Conservation (phyloP, 495 filamentous ascomycete genomes). For the Aspergillus heteromorphus region DNA sequence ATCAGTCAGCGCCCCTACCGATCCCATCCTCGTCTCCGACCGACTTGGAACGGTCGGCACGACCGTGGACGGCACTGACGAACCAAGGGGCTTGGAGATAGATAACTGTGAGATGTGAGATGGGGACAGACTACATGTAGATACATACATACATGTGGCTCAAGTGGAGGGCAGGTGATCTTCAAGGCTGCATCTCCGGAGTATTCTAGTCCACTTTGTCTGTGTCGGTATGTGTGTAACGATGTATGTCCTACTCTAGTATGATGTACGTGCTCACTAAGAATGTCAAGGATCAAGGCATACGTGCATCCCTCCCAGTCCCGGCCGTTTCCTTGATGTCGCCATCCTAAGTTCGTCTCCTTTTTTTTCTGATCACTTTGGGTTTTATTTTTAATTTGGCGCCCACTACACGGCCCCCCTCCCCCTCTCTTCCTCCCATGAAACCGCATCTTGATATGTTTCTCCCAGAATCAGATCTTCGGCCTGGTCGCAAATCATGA, state of each 20-base stretch:
- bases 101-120: no score
- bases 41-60: no score
- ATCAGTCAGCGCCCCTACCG: not conserved
- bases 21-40: not conserved
- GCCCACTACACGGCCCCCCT: no score
- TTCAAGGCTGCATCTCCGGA: conserved; percentile 16
- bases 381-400: no score
- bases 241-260: conserved; percentile 11
- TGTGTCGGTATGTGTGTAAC: conserved; percentile 11
- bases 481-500: not conserved
- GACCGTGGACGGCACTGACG: no score
- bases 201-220: conserved; percentile 15
- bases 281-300: conserved; percentile 12
- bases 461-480: not conserved
- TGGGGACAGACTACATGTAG: not conserved
- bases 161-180: conserved; percentile 10
- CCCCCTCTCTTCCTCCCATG: no score
- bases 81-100: no score
- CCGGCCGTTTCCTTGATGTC: conserved; percentile 7
- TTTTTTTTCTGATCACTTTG: not conserved
- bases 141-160: not conserved
- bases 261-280: conserved; percentile 9
- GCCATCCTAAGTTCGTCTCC: conserved; percentile 8
- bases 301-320: conserved; percentile 9
- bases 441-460: not conserved